These are phyloP conservation scores for Alopecurus myosuroides DNA, from an alignment of 176 grass and related monocot genomes.

Conservation along the genomic window DNA sequence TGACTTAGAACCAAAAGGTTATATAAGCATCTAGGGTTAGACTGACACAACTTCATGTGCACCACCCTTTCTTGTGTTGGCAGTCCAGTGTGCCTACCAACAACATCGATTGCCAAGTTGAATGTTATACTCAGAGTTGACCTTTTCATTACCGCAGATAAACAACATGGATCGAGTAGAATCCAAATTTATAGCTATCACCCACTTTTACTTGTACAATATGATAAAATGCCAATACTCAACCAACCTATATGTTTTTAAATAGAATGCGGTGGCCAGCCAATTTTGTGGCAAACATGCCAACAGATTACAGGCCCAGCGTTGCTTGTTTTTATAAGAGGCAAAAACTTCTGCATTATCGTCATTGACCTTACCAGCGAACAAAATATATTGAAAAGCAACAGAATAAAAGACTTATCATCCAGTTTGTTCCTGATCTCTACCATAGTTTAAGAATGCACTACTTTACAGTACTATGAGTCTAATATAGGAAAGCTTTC, in stretches of 20 bases:
- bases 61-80: neutral
- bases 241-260: neutral
- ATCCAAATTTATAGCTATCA: neutral
- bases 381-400: neutral
- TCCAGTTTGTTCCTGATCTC: neutral
- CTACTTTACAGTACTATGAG: neutral
- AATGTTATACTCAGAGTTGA: neutral
- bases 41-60: neutral
- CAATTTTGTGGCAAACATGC: neutral
- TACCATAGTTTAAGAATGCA: neutral
- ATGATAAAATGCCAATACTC: neutral
- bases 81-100: neutral
- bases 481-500: neutral
- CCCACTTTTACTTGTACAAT: neutral
- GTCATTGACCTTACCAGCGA: neutral
- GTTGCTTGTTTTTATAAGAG: no score
- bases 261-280: neutral
- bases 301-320: neutral
- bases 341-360: neutral
- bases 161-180: neutral
- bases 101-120: neutral
- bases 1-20: neutral
- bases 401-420: neutral
- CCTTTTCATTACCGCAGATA: neutral
- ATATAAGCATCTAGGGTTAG: neutral